These are phyloP conservation scores for Phytophthora macrochlamydospora DNA, from an alignment of 352 stramenopile genomes.

Conservation along the genomic window DNA sequence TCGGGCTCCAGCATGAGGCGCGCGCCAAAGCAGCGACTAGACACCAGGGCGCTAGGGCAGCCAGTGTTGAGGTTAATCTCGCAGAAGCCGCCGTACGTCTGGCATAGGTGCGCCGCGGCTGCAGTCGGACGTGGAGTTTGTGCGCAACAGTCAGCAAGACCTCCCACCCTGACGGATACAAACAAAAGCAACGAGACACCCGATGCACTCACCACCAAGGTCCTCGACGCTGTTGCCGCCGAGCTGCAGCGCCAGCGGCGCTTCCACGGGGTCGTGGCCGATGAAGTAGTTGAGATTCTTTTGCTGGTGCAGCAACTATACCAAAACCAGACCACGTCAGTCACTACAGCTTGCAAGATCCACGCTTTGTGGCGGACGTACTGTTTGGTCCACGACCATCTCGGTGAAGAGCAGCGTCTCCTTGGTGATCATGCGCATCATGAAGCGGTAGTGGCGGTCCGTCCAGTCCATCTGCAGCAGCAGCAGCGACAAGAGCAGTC, in stretches of 20 bases:
- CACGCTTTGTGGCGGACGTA: conserved; percentile 41
- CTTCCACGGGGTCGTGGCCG: conserved; percentile 80
- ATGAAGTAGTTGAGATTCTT: conserved; percentile 92
- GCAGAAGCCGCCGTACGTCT: conserved; percentile 89
- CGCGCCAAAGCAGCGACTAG: conserved; percentile 94
- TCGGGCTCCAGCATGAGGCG: conserved; percentile 97
- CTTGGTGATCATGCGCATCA: conserved; percentile 94
- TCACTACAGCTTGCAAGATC: background rate
- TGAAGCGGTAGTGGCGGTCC: conserved; percentile 94
- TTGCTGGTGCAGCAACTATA: conserved; percentile 79
- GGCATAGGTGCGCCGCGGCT: conserved; percentile 78
- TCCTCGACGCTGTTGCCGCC: conserved; percentile 91
- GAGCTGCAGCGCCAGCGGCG: conserved; percentile 94
- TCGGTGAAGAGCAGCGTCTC: conserved; percentile 97
- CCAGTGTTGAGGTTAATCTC: conserved; percentile 98
- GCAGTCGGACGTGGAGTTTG: background rate
- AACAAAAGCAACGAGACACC: background rate
- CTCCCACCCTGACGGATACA: background rate
- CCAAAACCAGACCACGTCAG: background rate
- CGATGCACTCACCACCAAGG: conserved; percentile 56
- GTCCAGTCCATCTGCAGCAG: conserved; percentile 97
- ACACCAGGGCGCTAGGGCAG: conserved; percentile 89
- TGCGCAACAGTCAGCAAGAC: background rate
- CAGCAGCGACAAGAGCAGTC: conserved; percentile 1
- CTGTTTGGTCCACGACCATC: conserved; percentile 98